Conservation (phyloP, 164 flowering plant species). For the Berberis thunbergii region DNA sequence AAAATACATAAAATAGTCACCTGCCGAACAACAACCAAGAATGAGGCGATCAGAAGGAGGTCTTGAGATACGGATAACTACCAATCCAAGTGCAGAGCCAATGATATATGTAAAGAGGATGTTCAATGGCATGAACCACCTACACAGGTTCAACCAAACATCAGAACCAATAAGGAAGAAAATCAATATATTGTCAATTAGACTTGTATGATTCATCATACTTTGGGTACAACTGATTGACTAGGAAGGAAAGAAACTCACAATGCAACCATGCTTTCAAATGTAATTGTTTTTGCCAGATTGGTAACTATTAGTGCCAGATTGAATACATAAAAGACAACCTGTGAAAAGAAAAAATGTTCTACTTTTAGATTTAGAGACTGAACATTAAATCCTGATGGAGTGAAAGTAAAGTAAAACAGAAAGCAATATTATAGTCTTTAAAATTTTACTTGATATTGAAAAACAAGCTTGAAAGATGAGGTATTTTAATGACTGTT, state of each 20-base stretch:
- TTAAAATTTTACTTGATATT: too few species aligned
- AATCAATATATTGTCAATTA: too few species aligned
- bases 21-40: slow-evolving; percentile 75
- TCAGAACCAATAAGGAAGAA: neutral
- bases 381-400: too few species aligned
- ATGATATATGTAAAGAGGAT: slow-evolving; percentile 51
- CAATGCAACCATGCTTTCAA: slow-evolving; percentile 39
- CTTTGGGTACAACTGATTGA: too few species aligned
- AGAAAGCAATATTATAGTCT: too few species aligned
- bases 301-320: slow-evolving; percentile 55
- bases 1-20: slow-evolving; percentile 17
- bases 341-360: slow-evolving; percentile 25
- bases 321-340: slow-evolving; percentile 60
- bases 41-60: slow-evolving; percentile 65
- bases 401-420: too few species aligned
- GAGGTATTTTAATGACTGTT: too few species aligned
- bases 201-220: too few species aligned
- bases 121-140: slow-evolving; percentile 98
- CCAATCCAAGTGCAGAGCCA: slow-evolving; percentile 71
- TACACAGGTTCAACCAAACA: slow-evolving; percentile 12
- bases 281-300: slow-evolving; percentile 53
- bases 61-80: slow-evolving; percentile 40
- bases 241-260: slow-evolving; percentile 21
- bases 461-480: too few species aligned
- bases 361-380: too few species aligned